Evolutionary conservation across 139 green algal genomes (phyloP).

Genomic region (Picochlorum sp.): DNA sequence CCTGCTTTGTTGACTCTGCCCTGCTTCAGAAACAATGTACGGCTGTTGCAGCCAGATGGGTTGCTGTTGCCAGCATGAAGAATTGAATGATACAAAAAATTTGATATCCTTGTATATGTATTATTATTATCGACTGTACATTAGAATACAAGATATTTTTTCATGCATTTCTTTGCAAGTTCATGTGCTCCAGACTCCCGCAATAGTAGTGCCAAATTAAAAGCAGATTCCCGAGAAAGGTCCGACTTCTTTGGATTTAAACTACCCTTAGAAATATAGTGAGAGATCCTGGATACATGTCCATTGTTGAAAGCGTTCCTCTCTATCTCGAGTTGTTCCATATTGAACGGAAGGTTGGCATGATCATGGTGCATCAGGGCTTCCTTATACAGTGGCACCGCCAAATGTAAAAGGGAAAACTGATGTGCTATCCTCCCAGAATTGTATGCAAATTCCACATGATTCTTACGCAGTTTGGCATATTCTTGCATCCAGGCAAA

Average conservation of each 20-base stretch:
- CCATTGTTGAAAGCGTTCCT: not conserved
- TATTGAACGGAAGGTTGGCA: not conserved
- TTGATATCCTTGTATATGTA: not conserved
- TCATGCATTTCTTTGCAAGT: slow-evolving; percentile 57
- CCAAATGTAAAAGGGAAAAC: slow-evolving; percentile 65
- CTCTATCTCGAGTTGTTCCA: not conserved
- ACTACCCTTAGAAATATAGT: not conserved
- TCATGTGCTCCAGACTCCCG: slow-evolving; percentile 42
- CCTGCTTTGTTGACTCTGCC: not conserved
- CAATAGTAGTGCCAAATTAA: slow-evolving; percentile 76
- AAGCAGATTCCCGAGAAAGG: slow-evolving; percentile 57
- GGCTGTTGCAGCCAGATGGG: not conserved
- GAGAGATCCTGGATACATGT: not conserved
- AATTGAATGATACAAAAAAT: no score
- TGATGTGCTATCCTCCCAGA: slow-evolving; percentile 67
- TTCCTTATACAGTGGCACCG: slow-evolving; percentile 51
- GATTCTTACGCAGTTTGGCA: not conserved
- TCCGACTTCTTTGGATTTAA: not conserved
- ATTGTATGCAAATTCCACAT: slow-evolving; percentile 73
- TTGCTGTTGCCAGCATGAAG: not conserved
- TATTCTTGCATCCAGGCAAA: slow-evolving; percentile 71
- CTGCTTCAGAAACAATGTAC: not conserved
- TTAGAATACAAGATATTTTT: slow-evolving; percentile 47
- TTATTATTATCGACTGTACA: not conserved
- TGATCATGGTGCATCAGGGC: slow-evolving; percentile 17